Base-by-base conservation (phyloP, 2,329 filamentous ascomycete genomes). In the Calonectria honghensis region DNA sequence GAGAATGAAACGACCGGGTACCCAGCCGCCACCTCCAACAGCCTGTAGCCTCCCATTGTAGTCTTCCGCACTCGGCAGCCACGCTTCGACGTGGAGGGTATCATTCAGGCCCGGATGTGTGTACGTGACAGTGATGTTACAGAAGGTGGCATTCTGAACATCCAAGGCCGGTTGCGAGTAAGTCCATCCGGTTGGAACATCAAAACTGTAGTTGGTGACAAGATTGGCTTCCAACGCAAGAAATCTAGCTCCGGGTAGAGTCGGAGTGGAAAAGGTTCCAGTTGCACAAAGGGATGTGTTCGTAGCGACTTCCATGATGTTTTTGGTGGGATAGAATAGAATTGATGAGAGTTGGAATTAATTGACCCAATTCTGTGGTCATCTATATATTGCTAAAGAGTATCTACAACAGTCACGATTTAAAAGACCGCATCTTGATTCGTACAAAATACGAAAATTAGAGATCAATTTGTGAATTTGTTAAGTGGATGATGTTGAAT, bases 1-100 rank as follows among this genome's bases (percentile, higher is more conserved):
- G 2, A 74, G 14, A 6, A 61, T 24, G 11, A 69, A 77, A 1
- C 73, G 73, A 6, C 76, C 76, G 4, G 76, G 57, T 29, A 52
- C 41, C 66, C 66, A 78, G 3, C 76, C 73, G 4, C 68, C 64
- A 29, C 75, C 75, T 3, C 75, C 71, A 13, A 77, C 39, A 48
- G 75, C 68, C 41, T 77, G 71, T 4, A 77, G 51, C 37, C 52
- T 45, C 1, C 61, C 68, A 39, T 77, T 77, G 35, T 66, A 77
- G 4, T 18, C 51, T 2, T 72, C 51, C 6, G 27, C 20, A 18
- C 31, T 61, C 1, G 75, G 75, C 0, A 64, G 37, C 59, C 37
- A 64, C 27, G 59, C 39, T n/a, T 70, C 67, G 14, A 51, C 52
- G 45, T 35, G 24, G 13, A 70, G 39, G 3, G 37, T 41, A 16